Evolutionary conservation across 2,329 filamentous ascomycete species (phyloP), one percentile per base, ranked within the genome.

Genomic region (Aspergillus sp.): DNA sequence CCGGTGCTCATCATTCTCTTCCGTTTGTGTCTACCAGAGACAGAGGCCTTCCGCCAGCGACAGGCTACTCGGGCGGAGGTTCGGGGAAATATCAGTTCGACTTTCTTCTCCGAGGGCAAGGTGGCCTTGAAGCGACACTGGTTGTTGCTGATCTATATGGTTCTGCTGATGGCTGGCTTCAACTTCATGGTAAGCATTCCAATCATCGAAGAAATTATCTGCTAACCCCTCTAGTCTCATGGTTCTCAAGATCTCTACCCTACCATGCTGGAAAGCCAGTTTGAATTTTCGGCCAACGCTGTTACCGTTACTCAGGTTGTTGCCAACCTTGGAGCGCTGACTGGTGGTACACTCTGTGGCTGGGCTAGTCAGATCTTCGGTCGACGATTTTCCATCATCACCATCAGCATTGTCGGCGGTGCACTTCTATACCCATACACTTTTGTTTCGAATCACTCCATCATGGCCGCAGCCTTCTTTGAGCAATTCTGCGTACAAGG

Each of bases 101-200:
- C 84, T 0, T 93, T 95, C 61, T 42, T 91, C 27, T 69, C 76
- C 1, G 88, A 95, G 67, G 88, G 86, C 48, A 87, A 86, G 56
- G 79, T 90, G 0, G 89, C 88, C 0, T 59, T 95, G 28, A 84
- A 81, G 65, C 78, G 81, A 8, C 88, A 95, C 66, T 95, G 90
- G 90, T 51, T 88, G 10, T 67, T 94, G 2, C 73, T 95, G 44
- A 71, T 82, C 31, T 95, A 95, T 67, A 74, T 95, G 45, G 87
- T 95, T 6, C 72, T 95, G 13, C 73, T 95, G 33, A 94, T 94
- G 88, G 85, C 88, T 2, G 88, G 88, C 4, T 93, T 95, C 73
- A 95, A 94, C 69, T 94, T 93, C 61, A 90, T 93, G 86, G 70
- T 73, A 53, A 45, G 19, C 19, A 60, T 51, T 39, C 10, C 27